These are phyloP conservation scores for Raphanus raphanistrum DNA, from an alignment of 345 rosid species.

Conservation along the genomic window DNA sequence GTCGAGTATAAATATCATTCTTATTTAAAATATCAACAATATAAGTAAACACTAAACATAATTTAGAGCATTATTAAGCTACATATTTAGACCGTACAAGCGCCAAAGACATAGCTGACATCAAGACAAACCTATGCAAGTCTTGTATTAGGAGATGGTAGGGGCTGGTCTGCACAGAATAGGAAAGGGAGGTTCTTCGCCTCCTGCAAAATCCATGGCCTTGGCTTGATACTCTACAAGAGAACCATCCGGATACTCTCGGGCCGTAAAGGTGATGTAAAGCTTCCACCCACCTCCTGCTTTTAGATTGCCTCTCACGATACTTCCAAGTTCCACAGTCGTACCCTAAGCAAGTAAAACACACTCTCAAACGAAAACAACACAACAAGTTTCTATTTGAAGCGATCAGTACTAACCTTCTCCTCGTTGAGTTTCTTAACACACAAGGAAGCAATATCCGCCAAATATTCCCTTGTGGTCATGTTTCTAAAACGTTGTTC, in stretches of 20 bases:
- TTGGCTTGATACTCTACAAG: constrained; percentile 4
- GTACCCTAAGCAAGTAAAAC: background rate
- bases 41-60: too few species aligned
- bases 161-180: too few species aligned
- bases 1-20: background rate
- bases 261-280: background rate
- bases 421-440: background rate
- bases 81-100: too few species aligned
- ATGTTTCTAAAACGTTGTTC: background rate
- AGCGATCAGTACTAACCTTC: background rate
- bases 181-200: background rate
- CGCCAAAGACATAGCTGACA: too few species aligned
- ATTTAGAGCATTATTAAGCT: too few species aligned
- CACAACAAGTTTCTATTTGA: too few species aligned
- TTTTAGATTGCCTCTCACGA: background rate
- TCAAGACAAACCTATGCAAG: background rate
- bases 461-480: background rate
- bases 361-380: too few species aligned
- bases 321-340: background rate
- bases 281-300: background rate
- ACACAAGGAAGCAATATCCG: background rate
- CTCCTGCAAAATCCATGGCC: background rate
- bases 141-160: background rate
- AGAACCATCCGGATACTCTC: background rate
- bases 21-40: background rate